These are phyloP conservation scores for Naematelia encephala DNA, from an alignment of 768 basidiomycete species.

Conservation along the genomic window DNA sequence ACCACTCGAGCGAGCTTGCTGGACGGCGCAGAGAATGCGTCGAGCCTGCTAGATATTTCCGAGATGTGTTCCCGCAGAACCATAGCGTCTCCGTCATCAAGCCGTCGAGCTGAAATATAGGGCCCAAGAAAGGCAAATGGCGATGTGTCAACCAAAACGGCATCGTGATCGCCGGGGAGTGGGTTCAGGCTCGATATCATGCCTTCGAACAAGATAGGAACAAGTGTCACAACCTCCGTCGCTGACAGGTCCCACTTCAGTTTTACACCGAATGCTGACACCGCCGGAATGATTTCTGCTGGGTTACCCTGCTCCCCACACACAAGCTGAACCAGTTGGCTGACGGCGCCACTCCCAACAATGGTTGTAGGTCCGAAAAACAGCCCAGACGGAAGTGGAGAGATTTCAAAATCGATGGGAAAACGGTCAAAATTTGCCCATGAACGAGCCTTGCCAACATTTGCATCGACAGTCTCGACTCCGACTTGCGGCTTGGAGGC, in stretches of 20 bases:
- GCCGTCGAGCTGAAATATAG: slow-evolving; percentile 1
- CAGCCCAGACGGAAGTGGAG: slow-evolving; percentile 45
- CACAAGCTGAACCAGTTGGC: slow-evolving; percentile 57
- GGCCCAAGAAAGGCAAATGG: slow-evolving; percentile 15
- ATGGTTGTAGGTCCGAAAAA: slow-evolving; percentile 50
- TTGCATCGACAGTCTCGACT: slow-evolving; percentile 14
- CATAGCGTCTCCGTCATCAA: not conserved
- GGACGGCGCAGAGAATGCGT: slow-evolving; percentile 1
- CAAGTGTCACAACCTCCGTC: slow-evolving; percentile 53
- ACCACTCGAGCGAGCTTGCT: slow-evolving; percentile 8
- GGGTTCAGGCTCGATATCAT: slow-evolving; percentile 53
- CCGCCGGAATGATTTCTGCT: slow-evolving; percentile 24
- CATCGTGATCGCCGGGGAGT: slow-evolving; percentile 51
- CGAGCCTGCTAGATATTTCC: slow-evolving; percentile 49
- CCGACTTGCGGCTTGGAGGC: slow-evolving; percentile 4
- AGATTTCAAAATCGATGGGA: slow-evolving; percentile 46
- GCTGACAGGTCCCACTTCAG: slow-evolving; percentile 53
- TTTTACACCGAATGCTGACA: slow-evolving; percentile 36
- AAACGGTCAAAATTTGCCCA: slow-evolving; percentile 48
- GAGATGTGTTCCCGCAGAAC: slow-evolving; percentile 29
- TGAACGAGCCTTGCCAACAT: slow-evolving; percentile 39
- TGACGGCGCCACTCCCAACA: slow-evolving; percentile 62
- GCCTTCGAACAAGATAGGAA: slow-evolving; percentile 54
- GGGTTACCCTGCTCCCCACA: slow-evolving; percentile 21
- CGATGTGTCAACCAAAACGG: slow-evolving; percentile 53